Evolutionary conservation across 257 asterid genomes (phyloP).

Genomic region (Scutellaria minor): DNA sequence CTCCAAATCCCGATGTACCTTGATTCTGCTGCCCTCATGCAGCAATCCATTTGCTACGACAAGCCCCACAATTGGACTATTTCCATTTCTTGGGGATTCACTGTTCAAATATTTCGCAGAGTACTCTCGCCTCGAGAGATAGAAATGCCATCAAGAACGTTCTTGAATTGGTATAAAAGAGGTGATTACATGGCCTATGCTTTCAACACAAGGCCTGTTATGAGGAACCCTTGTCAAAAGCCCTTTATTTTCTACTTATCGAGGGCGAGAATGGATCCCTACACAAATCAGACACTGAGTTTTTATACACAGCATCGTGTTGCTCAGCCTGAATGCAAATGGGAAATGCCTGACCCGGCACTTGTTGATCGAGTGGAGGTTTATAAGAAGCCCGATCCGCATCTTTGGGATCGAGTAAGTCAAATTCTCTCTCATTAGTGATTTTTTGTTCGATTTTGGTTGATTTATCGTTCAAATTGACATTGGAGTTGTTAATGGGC

Average conservation of each 20-base stretch:
- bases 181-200: constrained; percentile 87
- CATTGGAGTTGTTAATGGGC: constrained; percentile 26
- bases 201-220: constrained; percentile 84
- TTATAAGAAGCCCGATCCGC: constrained; percentile 66
- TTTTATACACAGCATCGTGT: constrained; percentile 49
- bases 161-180: constrained; percentile 82
- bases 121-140: constrained; percentile 77
- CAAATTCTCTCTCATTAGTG: background rate
- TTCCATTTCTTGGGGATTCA: constrained; percentile 89
- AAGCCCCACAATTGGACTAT: constrained; percentile 57
- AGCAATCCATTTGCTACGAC: constrained; percentile 90
- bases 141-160: constrained; percentile 88
- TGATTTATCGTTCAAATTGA: background rate
- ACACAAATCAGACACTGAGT: constrained; percentile 51
- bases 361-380: constrained; percentile 56
- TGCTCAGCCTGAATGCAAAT: constrained; percentile 65
- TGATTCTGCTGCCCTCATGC: constrained; percentile 81
- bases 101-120: constrained; percentile 80
- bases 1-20: constrained; percentile 65
- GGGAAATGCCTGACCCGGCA: constrained; percentile 67
- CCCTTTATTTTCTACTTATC: constrained; percentile 73
- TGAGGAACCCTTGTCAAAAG: constrained; percentile 81
- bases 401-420: constrained; percentile 76
- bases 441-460: too few species aligned
- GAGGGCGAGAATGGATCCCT: constrained; percentile 44